Conservation (phyloP, 176 grass and related monocot species). For the Carex scoparia region DNA sequence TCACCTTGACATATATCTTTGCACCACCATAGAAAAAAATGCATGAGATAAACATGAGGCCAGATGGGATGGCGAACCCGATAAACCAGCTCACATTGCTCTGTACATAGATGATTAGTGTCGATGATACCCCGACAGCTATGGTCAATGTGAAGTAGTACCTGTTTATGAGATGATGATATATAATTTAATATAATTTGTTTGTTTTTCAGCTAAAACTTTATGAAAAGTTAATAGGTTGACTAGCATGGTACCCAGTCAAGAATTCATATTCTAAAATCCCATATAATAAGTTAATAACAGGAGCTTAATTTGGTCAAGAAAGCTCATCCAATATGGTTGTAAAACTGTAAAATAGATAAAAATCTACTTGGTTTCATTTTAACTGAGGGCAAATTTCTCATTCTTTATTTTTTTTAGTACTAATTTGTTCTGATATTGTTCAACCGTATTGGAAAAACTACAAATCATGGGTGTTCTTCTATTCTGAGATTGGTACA, state of each 20-base stretch:
- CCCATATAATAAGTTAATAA: neutral
- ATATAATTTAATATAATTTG: neutral
- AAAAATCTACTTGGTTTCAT: neutral
- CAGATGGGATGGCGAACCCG: slow-evolving; percentile 54
- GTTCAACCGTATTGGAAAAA: neutral
- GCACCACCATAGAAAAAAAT: slow-evolving; percentile 56
- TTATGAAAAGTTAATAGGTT: neutral
- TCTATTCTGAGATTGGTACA: neutral
- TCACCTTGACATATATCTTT: slow-evolving; percentile 46
- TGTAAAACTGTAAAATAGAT: neutral
- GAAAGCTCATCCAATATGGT: neutral
- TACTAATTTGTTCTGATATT: neutral
- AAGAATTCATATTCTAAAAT: too few relatives aligned
- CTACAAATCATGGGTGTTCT: neutral
- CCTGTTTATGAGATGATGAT: slow-evolving; percentile 27
- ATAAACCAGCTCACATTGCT: slow-evolving; percentile 61
- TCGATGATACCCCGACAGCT: slow-evolving; percentile 49
- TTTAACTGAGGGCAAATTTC: neutral
- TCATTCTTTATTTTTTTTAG: neutral
- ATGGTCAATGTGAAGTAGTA: slow-evolving; percentile 79
- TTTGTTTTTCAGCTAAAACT: neutral
- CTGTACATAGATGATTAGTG: slow-evolving; percentile 75
- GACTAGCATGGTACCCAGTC: neutral
- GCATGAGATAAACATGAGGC: slow-evolving; percentile 48
- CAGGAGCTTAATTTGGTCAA: neutral